Conservation (phyloP, 164 flowering plant species). For the Brasenia schreberi region DNA sequence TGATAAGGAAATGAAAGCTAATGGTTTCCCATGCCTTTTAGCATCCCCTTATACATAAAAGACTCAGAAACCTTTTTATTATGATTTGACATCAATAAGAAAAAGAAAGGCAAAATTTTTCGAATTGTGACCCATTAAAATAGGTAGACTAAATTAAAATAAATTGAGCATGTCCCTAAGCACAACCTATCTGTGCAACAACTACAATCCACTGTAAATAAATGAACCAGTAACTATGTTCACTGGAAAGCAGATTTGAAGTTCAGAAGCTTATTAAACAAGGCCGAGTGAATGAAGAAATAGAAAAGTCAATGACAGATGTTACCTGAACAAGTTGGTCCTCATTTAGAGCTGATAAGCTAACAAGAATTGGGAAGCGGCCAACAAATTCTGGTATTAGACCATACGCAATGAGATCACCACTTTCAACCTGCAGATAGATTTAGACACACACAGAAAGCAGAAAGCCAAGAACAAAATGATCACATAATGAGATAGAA, state of each 20-base stretch:
- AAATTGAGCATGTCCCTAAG: too few relatives aligned
- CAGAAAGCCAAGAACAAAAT: background rate
- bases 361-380: slow-evolving; percentile 91
- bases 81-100: too few relatives aligned
- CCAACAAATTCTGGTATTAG: slow-evolving; percentile 98
- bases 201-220: too few relatives aligned
- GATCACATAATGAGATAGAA: background rate
- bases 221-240: background rate
- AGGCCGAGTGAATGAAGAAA: background rate
- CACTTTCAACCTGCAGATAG: slow-evolving; percentile 77
- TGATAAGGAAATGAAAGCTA: too few relatives aligned
- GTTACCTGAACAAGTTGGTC: slow-evolving; percentile 91
- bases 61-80: too few relatives aligned
- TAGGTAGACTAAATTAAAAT: too few relatives aligned
- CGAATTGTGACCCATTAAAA: too few relatives aligned
- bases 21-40: too few relatives aligned
- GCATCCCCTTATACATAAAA: too few relatives aligned
- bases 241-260: background rate
- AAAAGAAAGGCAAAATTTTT: too few relatives aligned
- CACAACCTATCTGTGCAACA: too few relatives aligned
- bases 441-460: background rate
- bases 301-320: background rate
- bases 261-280: background rate
- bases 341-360: slow-evolving; percentile 83
- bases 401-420: slow-evolving; percentile 91